These are phyloP conservation scores for Moniliella sp. DNA, from an alignment of 1,284 basidiomycete genomes.

Conservation along the genomic window DNA sequence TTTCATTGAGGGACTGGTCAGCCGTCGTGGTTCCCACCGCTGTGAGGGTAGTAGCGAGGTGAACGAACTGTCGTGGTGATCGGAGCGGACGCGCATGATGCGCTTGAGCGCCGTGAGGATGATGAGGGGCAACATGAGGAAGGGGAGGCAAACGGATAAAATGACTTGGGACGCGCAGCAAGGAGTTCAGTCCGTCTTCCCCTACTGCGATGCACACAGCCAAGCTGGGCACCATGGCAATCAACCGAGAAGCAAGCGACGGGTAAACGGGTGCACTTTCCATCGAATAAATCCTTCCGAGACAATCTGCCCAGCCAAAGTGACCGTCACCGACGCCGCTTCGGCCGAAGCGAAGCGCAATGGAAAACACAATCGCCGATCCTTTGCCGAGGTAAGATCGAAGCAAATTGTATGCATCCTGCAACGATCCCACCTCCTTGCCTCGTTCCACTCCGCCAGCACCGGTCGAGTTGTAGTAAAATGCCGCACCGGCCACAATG, in stretches of 20 bases:
- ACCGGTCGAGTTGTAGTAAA: constrained; percentile 13
- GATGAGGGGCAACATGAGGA: constrained; percentile 24
- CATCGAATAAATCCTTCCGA: constrained; percentile 82
- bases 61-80: too few relatives aligned
- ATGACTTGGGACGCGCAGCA: constrained; percentile 49
- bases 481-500: constrained; percentile 40
- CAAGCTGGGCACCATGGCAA: constrained; percentile 66
- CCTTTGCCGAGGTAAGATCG: constrained; percentile 9
- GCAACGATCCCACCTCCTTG: constrained; percentile 14
- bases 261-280: constrained; percentile 57
- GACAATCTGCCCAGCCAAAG: constrained; percentile 71
- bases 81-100: constrained; percentile 11
- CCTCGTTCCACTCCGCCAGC: constrained; percentile 5
- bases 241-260: constrained; percentile 58
- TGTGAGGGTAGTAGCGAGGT: too few relatives aligned
- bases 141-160: constrained; percentile 67
- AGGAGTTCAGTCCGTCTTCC: constrained; percentile 50
- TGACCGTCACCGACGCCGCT: constrained; percentile 75
- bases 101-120: constrained; percentile 14
- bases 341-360: constrained; percentile 50
- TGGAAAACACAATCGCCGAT: constrained; percentile 23
- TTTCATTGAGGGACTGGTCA: too few relatives aligned
- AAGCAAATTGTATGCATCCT: constrained; percentile 23
- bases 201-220: constrained; percentile 57
- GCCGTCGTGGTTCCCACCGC: too few relatives aligned